Evolutionary conservation across 2,329 filamentous ascomycete genomes (phyloP).

Genomic region (Aspergillus sp.): DNA sequence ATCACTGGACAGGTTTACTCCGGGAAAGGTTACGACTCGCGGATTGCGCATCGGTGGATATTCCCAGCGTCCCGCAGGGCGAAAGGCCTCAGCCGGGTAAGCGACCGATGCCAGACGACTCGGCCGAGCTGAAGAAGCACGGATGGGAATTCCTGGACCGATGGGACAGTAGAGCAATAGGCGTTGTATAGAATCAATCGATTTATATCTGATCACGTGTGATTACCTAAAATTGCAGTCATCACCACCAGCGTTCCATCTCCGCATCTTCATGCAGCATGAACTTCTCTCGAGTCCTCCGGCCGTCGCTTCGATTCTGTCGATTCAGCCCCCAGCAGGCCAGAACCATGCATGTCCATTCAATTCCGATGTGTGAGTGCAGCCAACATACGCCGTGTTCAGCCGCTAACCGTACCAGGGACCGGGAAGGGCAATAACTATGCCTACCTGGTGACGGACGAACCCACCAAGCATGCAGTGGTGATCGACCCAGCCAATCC

Average conservation of each 20-base stretch:
- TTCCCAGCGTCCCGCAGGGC: too few relatives aligned
- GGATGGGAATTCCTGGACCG: slow-evolving; percentile 22
- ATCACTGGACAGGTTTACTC: slow-evolving; percentile 22
- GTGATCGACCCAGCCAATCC: slow-evolving; percentile 45
- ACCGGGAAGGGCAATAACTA: slow-evolving; percentile 41
- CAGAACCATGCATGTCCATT: slow-evolving; percentile 42
- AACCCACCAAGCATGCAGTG: slow-evolving; percentile 40
- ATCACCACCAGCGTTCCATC: slow-evolving; percentile 1
- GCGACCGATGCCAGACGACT: slow-evolving; percentile 10
- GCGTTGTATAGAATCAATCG: slow-evolving; percentile 14
- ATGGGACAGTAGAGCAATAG: slow-evolving; percentile 26
- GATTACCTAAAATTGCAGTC: slow-evolving; percentile 6
- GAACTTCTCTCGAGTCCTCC: slow-evolving; percentile 18
- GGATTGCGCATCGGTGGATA: too few relatives aligned
- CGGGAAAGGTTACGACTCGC: slow-evolving; percentile 11
- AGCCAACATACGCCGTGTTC: too few relatives aligned
- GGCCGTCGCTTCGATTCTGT: slow-evolving; percentile 10
- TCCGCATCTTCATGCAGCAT: slow-evolving; percentile 13
- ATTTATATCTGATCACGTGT: slow-evolving; percentile 3
- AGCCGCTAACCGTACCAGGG: too few relatives aligned
- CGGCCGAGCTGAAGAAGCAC: slow-evolving; percentile 14
- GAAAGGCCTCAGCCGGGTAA: too few relatives aligned
- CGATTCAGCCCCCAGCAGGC: slow-evolving; percentile 6
- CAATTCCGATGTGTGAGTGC: slow-evolving; percentile 45
- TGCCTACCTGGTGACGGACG: slow-evolving; percentile 44